A percentile compares a stretch with the other conserved stretches of the same genome.
These are phyloP conservation scores for Globisporangium canariense DNA, from an alignment of 352 stramenopile species.

Conservation along the genomic window DNA sequence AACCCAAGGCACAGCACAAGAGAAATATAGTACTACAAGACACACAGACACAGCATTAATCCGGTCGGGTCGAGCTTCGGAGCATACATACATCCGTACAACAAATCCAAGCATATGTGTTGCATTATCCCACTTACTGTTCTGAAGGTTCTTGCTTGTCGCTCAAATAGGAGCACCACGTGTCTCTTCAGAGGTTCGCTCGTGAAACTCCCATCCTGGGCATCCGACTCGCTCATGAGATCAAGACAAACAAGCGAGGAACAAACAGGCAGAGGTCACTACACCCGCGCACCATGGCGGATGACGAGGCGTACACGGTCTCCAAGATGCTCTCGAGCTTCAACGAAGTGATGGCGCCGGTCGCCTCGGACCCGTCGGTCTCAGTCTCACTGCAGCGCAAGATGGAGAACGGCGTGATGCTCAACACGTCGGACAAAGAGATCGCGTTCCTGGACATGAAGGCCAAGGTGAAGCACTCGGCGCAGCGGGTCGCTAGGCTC, in stretches of 20 bases:
- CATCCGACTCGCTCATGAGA: background rate
- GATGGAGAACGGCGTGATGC: conserved; percentile 76
- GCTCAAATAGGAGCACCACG: background rate
- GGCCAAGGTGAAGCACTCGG: conserved; percentile 70
- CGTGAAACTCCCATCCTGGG: background rate
- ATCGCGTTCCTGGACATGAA: conserved; percentile 76
- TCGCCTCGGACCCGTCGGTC: conserved; percentile 38
- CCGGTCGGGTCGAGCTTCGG: background rate
- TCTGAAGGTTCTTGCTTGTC: background rate
- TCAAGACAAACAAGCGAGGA: background rate
- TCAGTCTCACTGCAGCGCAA: conserved; percentile 68
- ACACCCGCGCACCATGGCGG: conserved; percentile 19
- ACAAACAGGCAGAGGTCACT: background rate
- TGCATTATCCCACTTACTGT: background rate
- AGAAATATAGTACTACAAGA: too few relatives aligned
- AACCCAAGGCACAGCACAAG: background rate
- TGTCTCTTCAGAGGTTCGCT: background rate
- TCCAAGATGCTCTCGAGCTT: conserved; percentile 83
- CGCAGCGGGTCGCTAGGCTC: conserved; percentile 44
- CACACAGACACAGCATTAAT: background rate
- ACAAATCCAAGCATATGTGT: background rate
- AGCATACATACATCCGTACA: background rate
- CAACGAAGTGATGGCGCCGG: conserved; percentile 73
- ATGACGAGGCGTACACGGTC: conserved; percentile 65
- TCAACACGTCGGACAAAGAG: conserved; percentile 70